These are phyloP conservation scores for Schizochytrium sp. DNA, from an alignment of 108 stramenopile species.

Conservation along the genomic window DNA sequence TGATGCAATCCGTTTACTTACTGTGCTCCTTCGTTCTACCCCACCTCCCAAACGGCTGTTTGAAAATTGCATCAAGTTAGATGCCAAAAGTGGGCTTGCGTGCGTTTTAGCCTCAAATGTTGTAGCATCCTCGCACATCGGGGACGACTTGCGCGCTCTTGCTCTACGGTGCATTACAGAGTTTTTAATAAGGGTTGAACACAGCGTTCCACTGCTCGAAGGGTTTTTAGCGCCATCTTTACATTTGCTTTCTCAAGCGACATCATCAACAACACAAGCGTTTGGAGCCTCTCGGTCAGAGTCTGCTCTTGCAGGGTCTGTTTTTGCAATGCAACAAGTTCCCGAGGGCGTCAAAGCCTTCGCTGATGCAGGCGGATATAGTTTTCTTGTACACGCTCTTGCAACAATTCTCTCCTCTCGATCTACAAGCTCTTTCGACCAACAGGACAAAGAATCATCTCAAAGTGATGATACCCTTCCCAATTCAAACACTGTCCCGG, in stretches of 20 bases:
- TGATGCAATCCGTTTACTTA: slow-evolving; percentile 53
- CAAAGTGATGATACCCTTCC: too few species aligned
- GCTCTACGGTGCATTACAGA: slow-evolving; percentile 34
- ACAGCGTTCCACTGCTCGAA: not conserved
- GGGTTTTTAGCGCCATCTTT: not conserved
- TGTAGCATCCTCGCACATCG: not conserved
- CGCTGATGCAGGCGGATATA: slow-evolving; percentile 45
- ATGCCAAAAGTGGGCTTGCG: slow-evolving; percentile 28
- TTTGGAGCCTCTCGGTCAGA: too few species aligned
- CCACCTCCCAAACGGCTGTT: slow-evolving; percentile 13
- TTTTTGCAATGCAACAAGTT: not conserved
- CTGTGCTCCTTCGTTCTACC: slow-evolving; percentile 8
- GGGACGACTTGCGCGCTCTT: slow-evolving; percentile 37
- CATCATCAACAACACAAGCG: not conserved
- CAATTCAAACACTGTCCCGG: not conserved
- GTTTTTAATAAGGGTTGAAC: not conserved
- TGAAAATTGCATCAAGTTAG: not conserved
- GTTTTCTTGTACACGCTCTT: slow-evolving; percentile 1
- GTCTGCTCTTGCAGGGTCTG: not conserved
- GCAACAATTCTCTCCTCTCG: not conserved
- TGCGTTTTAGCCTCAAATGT: slow-evolving; percentile 27
- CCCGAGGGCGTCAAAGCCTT: slow-evolving; percentile 9
- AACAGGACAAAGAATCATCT: too few species aligned
- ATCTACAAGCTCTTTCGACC: not conserved
- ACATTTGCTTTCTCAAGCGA: not conserved